Evolutionary conservation across 2,329 filamentous ascomycete species (phyloP).

Genomic region (Helotiales sp.): DNA sequence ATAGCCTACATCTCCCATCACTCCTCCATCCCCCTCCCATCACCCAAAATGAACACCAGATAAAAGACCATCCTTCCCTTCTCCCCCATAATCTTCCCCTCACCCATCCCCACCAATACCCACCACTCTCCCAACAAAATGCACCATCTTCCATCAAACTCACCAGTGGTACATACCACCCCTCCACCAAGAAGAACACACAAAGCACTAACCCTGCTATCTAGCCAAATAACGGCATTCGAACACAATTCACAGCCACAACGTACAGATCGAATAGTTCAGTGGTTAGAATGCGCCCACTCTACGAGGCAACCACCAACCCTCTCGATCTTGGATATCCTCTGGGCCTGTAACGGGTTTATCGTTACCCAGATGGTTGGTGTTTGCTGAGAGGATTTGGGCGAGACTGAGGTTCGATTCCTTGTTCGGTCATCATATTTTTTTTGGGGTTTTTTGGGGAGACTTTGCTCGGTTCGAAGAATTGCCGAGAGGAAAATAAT

Average conservation of each 20-base stretch:
- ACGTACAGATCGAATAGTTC: neutral
- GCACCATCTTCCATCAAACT: neutral
- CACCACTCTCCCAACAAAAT: neutral
- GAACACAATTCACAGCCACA: neutral
- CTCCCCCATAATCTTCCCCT: neutral
- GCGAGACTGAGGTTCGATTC: slow-evolving; percentile 5
- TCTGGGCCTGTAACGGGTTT: slow-evolving; percentile 4
- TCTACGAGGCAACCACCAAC: neutral
- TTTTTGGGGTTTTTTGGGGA: neutral
- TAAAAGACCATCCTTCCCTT: neutral
- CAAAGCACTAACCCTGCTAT: neutral
- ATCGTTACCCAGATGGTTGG: neutral
- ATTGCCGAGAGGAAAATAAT: neutral
- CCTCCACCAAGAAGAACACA: neutral
- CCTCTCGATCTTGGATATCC: slow-evolving; percentile 11
- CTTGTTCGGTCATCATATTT: neutral
- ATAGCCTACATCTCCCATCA: neutral
- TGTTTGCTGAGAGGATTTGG: neutral
- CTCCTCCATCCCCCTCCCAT: neutral
- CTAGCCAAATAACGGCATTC: neutral
- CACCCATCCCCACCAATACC: neutral
- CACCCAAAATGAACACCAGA: neutral
- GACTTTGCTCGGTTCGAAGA: neutral
- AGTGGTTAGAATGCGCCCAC: slow-evolving; percentile 5
- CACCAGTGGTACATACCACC: neutral